A percentile compares a stretch with the other conserved stretches of the same genome.
Conservation (phyloP, 768 basidiomycete genomes). For the Mycena capillaripes region DNA sequence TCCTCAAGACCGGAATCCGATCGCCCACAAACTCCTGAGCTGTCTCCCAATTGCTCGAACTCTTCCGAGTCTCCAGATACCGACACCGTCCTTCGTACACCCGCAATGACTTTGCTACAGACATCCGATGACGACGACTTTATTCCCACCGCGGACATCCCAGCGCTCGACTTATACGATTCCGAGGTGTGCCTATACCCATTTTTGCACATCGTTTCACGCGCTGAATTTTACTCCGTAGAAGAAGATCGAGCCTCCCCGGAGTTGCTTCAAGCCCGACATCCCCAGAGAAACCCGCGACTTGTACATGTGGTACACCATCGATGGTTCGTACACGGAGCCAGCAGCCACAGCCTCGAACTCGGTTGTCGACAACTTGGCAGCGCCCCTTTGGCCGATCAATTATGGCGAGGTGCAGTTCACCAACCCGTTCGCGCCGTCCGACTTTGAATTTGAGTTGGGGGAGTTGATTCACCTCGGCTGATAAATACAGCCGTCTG, state of each 20-base stretch:
- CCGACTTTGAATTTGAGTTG: conserved; percentile 7
- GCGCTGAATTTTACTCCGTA: neutral
- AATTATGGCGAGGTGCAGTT: conserved; percentile 24
- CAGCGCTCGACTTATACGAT: conserved; percentile 47
- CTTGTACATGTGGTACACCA: conserved; percentile 18
- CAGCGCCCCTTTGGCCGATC: neutral
- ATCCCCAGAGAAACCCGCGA: conserved; percentile 20
- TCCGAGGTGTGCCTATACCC: neutral
- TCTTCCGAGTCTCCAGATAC: conserved; percentile 28
- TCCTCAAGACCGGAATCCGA: conserved; percentile 9
- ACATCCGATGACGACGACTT: conserved; percentile 40
- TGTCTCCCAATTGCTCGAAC: conserved; percentile 25
- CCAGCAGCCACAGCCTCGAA: neutral
- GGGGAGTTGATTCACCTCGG: conserved; percentile 14
- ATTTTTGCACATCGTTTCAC: no score
- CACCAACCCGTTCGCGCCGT: conserved; percentile 27
- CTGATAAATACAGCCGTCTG: neutral
- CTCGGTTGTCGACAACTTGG: neutral
- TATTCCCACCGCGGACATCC: conserved; percentile 52
- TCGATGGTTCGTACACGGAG: conserved; percentile 8
- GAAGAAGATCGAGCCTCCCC: conserved; percentile 25
- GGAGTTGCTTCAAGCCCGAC: conserved; percentile 34
- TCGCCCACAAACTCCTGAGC: conserved; percentile 24
- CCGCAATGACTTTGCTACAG: neutral
- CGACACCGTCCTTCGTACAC: conserved; percentile 13